Evolutionary conservation across 129 eudicot species (phyloP).

Genomic region (Sambucus nigra): DNA sequence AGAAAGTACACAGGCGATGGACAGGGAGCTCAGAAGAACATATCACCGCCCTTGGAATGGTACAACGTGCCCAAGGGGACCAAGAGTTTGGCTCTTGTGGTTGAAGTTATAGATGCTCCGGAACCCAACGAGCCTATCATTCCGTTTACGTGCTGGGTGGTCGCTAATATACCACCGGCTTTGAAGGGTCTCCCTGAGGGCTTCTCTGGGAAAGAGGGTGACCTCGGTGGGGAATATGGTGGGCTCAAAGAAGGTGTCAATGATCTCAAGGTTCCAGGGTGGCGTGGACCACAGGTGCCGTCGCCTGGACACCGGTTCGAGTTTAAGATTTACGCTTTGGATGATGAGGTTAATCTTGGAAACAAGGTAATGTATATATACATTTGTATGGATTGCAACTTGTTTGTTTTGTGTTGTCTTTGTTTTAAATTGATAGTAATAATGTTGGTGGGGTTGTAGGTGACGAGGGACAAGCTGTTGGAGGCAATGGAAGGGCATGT

Average conservation of each 20-base stretch:
- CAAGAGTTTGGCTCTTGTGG: conserved; percentile 64
- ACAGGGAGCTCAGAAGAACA: conserved; percentile 52
- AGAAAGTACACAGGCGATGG: conserved; percentile 68
- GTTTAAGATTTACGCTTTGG: conserved; percentile 79
- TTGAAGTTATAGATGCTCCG: conserved; percentile 70
- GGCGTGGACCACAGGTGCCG: conserved; percentile 56
- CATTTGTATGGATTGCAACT: not conserved
- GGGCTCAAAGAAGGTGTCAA: conserved; percentile 62
- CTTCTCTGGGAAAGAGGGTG: conserved; percentile 54
- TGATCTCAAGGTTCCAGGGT: conserved; percentile 65
- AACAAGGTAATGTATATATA: conserved; percentile 33
- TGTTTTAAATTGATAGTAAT: too few relatives aligned
- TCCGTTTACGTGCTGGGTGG: conserved; percentile 77
- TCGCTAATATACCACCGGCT: conserved; percentile 55
- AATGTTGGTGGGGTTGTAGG: conserved; percentile 46
- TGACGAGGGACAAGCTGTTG: conserved; percentile 57
- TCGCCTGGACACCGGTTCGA: conserved; percentile 63
- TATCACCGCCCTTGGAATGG: conserved; percentile 90
- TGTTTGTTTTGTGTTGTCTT: not conserved
- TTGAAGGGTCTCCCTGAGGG: conserved; percentile 82
- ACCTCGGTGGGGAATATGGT: conserved; percentile 39
- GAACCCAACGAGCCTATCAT: conserved; percentile 52
- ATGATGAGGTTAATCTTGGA: conserved; percentile 58
- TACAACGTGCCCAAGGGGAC: conserved; percentile 63
- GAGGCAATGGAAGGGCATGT: conserved; percentile 74